phyloP scores from a whole-genome alignment of 2,329 filamentous ascomycete species.

The Cercospora nicotianae region DNA sequence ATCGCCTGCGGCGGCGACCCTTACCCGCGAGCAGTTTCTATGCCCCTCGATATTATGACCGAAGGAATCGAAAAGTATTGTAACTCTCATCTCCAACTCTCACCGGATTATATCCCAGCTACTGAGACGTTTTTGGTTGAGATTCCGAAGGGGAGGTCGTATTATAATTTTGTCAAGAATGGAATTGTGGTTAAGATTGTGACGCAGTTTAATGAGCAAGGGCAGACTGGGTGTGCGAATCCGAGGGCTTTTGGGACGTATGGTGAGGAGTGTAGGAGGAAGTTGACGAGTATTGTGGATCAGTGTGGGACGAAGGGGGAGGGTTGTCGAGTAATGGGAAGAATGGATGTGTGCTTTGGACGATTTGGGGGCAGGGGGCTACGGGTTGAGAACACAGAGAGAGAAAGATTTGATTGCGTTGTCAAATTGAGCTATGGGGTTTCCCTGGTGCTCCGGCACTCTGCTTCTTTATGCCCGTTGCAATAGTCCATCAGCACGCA shows the following conservation, averaged over 20 bases:
- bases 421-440: too few relatives aligned
- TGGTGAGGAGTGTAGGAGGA: conserved; percentile 19
- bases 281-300: conserved; percentile 13
- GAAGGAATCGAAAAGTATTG: conserved; percentile 20
- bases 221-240: conserved; percentile 11
- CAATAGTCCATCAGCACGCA: neutral
- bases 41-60: conserved; percentile 4
- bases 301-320: conserved; percentile 18
- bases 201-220: conserved; percentile 20
- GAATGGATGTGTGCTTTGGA: conserved; percentile 24
- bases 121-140: conserved; percentile 12
- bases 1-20: conserved; percentile 21
- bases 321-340: conserved; percentile 17
- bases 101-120: conserved; percentile 5
- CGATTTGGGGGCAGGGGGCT: conserved; percentile 1
- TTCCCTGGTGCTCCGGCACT: too few relatives aligned
- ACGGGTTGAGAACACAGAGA: too few relatives aligned
- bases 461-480: too few relatives aligned
- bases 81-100: conserved; percentile 2
- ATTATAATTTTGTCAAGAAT: conserved; percentile 14
- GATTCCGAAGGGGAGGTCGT: conserved; percentile 11
- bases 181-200: neutral
- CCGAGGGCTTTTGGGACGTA: conserved; percentile 13
- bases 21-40: conserved; percentile 3
- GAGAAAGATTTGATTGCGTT: too few relatives aligned